Evolutionary conservation across 2,329 filamentous ascomycete species (phyloP).

Genomic region (Basipetospora chlamydospora): DNA sequence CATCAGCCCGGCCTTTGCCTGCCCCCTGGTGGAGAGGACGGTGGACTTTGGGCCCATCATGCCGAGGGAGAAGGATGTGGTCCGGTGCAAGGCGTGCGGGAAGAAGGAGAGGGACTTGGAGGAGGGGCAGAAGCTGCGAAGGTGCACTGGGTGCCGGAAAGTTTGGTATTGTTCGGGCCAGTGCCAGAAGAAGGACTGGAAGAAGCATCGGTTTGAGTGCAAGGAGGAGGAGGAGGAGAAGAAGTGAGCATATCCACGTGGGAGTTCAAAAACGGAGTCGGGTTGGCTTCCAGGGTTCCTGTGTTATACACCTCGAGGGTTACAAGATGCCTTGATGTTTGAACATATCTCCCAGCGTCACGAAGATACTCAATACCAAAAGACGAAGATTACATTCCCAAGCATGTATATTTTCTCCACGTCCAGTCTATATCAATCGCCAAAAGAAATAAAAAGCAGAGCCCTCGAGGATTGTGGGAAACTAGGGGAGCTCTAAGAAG

Average conservation of each 20-base stretch:
- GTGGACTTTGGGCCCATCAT: slow-evolving; percentile 13
- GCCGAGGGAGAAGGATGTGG: slow-evolving; percentile 6
- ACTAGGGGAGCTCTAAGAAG: no score
- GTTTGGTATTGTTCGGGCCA: slow-evolving; percentile 34
- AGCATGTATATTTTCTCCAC: no score
- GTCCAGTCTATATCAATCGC: no score
- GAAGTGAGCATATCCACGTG: background rate
- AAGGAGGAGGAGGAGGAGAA: slow-evolving; percentile 9
- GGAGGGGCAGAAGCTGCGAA: slow-evolving; percentile 21
- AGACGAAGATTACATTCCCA: no score
- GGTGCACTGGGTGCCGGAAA: slow-evolving; percentile 27
- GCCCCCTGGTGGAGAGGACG: slow-evolving; percentile 26
- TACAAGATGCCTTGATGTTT: no score
- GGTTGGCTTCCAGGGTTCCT: no score
- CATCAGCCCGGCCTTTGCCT: slow-evolving; percentile 39
- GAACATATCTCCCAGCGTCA: no score
- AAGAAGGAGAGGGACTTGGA: slow-evolving; percentile 13
- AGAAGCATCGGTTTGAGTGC: slow-evolving; percentile 31
- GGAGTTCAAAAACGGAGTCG: background rate
- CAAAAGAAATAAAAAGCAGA: no score
- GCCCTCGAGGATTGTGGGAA: no score
- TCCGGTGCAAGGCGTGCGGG: slow-evolving; percentile 23
- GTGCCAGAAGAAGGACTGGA: slow-evolving; percentile 42
- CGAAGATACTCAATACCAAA: no score
- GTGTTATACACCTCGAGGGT: no score